Evolutionary conservation across 208 protist species (phyloP), one percentile per base, ranked within the genome.

Genomic region (Crithidia bombi): DNA sequence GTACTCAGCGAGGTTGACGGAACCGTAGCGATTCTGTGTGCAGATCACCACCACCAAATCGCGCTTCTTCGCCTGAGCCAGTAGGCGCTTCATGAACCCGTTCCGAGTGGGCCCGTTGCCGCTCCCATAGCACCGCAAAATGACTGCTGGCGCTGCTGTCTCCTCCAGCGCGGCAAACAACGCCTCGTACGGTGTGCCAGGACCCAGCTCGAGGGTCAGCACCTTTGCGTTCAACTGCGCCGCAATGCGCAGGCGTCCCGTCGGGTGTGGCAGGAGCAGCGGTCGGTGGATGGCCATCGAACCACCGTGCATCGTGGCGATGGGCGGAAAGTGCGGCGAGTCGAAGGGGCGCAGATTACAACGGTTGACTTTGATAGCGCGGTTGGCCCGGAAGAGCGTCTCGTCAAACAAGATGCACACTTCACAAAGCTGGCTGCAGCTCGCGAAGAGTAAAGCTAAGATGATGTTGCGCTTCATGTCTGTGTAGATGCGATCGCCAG

Each of bases 391-490:
- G 26, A 97, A 88, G n/a, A 99, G 82, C 62, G 83, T 69, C n/a
- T 98, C 92, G 73, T 94, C 87, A 76, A 99, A 99, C 36, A 98
- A 92, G 65, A 99, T 83, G 75, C 89, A 92, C 7, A 99, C 98
- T 71, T 99, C 97, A 17, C 83, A 93, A 21, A 98, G 70, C 47
- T 97, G 79, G 15, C 80, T 82, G 58, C 86, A 89, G 39, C 69
- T 86, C 6, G 96, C 96, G 57, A 98, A 88, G 30, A 93, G 65
- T 15, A 98, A 82, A 0, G 95, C 79, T 0, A 90, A 65, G 39
- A 96, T 85, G 3, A 96, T 81, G 68, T 97, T 97, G 23, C 86
- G 87, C 70, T 86, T 79, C 38, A 92, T 85, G 67, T 99, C 97
- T 11, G 82, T 98, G 68, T 95, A 96, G 1, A 91, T 73, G 23